phyloP scores from a whole-genome alignment of 139 green algal species.

The Closterium sp. region DNA sequence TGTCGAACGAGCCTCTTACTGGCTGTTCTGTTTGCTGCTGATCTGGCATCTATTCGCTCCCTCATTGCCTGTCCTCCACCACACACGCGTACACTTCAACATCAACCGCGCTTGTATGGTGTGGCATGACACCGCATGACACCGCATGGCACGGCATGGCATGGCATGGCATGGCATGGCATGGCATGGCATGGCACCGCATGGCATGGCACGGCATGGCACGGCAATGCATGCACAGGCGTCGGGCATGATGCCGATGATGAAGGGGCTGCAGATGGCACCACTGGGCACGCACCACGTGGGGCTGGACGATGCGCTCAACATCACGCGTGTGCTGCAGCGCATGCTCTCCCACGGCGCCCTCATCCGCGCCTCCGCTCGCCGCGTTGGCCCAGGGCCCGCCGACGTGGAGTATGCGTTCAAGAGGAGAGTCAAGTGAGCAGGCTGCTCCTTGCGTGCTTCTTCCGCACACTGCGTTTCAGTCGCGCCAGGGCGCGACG shows the following conservation, averaged over 20 bases:
- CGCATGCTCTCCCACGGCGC: constrained; percentile 35
- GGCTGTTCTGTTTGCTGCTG: no score
- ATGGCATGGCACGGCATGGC: background rate
- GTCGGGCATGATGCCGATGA: constrained; percentile 33
- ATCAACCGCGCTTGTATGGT: no score
- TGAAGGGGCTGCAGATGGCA: constrained; percentile 26
- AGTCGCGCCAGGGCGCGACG: no score
- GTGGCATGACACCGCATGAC: no score
- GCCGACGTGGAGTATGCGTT: constrained; percentile 35
- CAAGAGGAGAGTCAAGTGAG: constrained; percentile 26
- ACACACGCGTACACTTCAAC: no score
- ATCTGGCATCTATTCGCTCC: no score
- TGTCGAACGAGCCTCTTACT: no score
- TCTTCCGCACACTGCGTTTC: no score
- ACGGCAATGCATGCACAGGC: background rate
- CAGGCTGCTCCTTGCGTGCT: no score
- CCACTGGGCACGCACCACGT: constrained; percentile 39
- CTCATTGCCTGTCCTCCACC: no score
- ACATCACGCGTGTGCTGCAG: constrained; percentile 35
- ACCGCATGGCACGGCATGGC: background rate
- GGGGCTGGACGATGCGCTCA: constrained; percentile 38
- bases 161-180: background rate
- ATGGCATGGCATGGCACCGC: background rate
- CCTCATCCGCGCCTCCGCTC: constrained; percentile 12
- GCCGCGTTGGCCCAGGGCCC: background rate